These are phyloP conservation scores for Xylariaceae sp. DNA, from an alignment of 2,329 filamentous ascomycete genomes.

Conservation along the genomic window DNA sequence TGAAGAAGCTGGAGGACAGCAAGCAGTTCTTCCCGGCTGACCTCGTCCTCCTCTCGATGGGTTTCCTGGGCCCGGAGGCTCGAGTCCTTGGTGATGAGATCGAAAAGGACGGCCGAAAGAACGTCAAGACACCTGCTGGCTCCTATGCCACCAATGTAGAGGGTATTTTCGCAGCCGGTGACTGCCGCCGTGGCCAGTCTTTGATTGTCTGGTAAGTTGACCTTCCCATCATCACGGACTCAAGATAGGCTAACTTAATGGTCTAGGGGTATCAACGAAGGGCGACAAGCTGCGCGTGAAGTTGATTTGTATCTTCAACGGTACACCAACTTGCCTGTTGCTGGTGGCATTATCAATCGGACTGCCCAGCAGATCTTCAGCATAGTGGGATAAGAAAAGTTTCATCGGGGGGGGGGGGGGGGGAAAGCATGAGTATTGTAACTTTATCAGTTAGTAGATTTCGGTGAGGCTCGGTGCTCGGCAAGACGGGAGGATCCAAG, in stretches of 20 bases:
- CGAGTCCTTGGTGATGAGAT: constrained; percentile 84
- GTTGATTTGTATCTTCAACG: constrained; percentile 86
- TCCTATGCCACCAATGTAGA: constrained; percentile 87
- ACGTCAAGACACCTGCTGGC: constrained; percentile 89
- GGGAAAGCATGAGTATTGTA: constrained; percentile 2
- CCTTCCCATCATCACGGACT: not conserved
- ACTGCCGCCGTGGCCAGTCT: constrained; percentile 92
- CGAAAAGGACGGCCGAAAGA: constrained; percentile 91
- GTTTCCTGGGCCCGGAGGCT: constrained; percentile 92
- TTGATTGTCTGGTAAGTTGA: constrained; percentile 86
- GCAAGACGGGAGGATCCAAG: constrained; percentile 1
- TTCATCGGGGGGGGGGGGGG: constrained; percentile 5
- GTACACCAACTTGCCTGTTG: constrained; percentile 80
- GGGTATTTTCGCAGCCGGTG: constrained; percentile 91
- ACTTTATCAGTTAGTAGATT: not conserved
- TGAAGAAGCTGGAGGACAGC: constrained; percentile 94
- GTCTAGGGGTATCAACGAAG: constrained; percentile 90
- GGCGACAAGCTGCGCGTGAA: constrained; percentile 88
- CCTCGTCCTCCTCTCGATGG: constrained; percentile 93
- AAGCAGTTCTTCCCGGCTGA: constrained; percentile 97
- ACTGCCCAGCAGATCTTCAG: constrained; percentile 67
- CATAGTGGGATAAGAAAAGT: constrained; percentile 5
- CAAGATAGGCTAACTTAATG: constrained; percentile 39
- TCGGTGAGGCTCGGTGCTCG: not conserved
- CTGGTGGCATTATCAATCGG: constrained; percentile 88